Base-by-base conservation (phyloP, 495 filamentous ascomycete genomes). In the Penicillium ucsense region DNA sequence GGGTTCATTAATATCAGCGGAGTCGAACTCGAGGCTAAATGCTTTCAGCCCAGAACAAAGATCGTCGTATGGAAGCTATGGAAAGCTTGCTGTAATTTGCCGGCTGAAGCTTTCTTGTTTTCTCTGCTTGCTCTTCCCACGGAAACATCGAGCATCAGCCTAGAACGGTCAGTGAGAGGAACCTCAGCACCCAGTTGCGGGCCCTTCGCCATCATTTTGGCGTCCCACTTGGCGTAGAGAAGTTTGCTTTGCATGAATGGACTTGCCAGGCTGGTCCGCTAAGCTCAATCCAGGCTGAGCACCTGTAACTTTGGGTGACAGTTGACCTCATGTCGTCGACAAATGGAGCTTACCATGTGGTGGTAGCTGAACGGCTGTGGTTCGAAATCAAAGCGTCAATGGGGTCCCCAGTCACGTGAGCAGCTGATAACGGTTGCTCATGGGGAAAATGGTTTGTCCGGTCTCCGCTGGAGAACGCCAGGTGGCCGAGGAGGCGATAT, bases 391-490 rank as follows among this genome's bases (percentile, higher is more conserved):
- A 31, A n/a, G 28, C 6, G 28, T 9, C 5, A 28, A n/a, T 11
- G 35, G 35, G 11, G 45, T 43, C n/a, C n/a, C 31, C 31, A 9
- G 31, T 43, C 41, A 43, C 8, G 41, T 38, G 45, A 41, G 32
- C 31, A 20, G 6, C 28, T 47, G 43, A 45, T 42, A 30, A 38
- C 37, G 48, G 37, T 38, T 4, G 5, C 11, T 28, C 6, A 4
- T 5, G 43, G 51, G 51, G 3, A 6, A 0, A 20, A 46, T 32
- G 36, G 48, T 49, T 57, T 11, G 31, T 51, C 52, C 55, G 48
- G 30, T 33, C 41, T n/a, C 39, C 9, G 45, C 49, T 49, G 20
- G 35, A 34, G 52, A 56, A 51, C 44, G 56, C 56, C 56, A 60
- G 56, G 56, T 54, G 53, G 50, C 54, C 43, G 53, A 34, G 47